A percentile compares a stretch with the other conserved stretches of the same genome.
phyloP scores from a whole-genome alignment of 768 basidiomycete genomes.

The Ramaria sp. region DNA sequence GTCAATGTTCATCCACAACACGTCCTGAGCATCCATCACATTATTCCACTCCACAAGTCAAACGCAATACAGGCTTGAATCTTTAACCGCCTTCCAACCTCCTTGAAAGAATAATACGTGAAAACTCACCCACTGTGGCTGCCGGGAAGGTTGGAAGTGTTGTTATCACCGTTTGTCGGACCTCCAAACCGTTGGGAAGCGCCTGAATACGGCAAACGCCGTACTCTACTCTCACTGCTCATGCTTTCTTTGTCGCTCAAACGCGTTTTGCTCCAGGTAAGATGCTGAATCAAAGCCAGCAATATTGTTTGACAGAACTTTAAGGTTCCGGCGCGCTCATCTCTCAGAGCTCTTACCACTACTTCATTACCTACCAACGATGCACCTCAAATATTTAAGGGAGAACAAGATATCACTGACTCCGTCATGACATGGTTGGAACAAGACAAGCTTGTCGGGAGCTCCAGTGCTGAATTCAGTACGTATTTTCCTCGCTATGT shows the following conservation, averaged over 20 bases:
- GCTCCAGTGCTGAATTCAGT: background rate
- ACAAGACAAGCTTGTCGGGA: background rate
- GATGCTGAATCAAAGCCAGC: background rate
- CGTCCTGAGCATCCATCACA: slow-evolving; percentile 29
- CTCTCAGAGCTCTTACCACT: slow-evolving; percentile 14
- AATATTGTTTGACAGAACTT: background rate
- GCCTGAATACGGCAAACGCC: background rate
- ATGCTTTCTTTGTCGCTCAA: background rate
- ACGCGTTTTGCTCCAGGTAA: background rate
- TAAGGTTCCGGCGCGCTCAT: background rate
- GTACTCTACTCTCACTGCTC: background rate
- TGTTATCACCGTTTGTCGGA: slow-evolving; percentile 12
- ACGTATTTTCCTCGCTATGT: background rate
- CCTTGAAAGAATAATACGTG: slow-evolving; percentile 6
- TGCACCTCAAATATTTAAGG: slow-evolving; percentile 27
- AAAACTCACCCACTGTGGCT: slow-evolving; percentile 28
- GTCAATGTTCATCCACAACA: slow-evolving; percentile 27
- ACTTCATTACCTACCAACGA: slow-evolving; percentile 39
- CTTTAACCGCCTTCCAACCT: background rate
- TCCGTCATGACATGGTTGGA: background rate
- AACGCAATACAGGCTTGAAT: background rate
- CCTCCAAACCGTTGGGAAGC: background rate
- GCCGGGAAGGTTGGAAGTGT: slow-evolving; percentile 21
- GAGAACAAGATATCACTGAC: background rate
- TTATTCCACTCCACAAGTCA: background rate